Evolutionary conservation across 1,284 basidiomycete genomes (phyloP).

Genomic region (Trametes pubescens): DNA sequence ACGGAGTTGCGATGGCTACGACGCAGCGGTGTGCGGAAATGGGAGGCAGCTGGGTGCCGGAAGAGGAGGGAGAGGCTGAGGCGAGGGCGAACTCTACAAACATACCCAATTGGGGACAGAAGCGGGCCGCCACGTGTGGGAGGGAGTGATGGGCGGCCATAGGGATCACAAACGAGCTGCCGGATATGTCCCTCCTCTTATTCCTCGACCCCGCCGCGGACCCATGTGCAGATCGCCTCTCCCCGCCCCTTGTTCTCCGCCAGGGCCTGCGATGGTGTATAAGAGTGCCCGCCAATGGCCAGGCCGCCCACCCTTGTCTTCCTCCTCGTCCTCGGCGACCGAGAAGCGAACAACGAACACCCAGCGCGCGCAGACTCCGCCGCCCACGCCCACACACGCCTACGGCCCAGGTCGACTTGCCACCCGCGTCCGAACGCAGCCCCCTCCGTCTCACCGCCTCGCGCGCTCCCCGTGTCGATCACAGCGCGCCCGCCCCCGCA

Average conservation of each 20-base stretch:
- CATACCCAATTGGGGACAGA: conserved; percentile 31
- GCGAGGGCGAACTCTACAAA: conserved; percentile 27
- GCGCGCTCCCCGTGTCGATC: conserved; percentile 34
- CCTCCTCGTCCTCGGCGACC: conserved; percentile 17
- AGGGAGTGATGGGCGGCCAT: conserved; percentile 3
- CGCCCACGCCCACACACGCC: conserved; percentile 4
- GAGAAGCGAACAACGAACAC: conserved; percentile 20
- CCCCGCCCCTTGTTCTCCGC: conserved; percentile 38
- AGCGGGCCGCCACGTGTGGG: conserved; percentile 28
- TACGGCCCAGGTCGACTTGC: not conserved
- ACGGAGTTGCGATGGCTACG: conserved; percentile 34
- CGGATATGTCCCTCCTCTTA: conserved; percentile 43
- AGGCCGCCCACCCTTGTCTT: conserved; percentile 7
- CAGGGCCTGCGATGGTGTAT: conserved; percentile 33
- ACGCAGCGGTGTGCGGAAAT: conserved; percentile 11
- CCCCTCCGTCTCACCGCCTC: conserved; percentile 16
- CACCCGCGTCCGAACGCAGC: not conserved
- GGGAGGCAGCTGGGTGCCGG: conserved; percentile 17
- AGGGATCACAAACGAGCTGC: conserved; percentile 39
- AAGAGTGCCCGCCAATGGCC: conserved; percentile 30
- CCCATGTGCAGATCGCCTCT: conserved; percentile 3
- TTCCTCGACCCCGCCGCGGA: conserved; percentile 28
- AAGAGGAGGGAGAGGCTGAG: conserved; percentile 7
- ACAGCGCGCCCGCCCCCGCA: conserved; percentile 24
- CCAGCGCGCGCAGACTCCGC: conserved; percentile 9